Evolutionary conservation across 106 monocot genomes (phyloP).

Genomic region (Allium sativum): DNA sequence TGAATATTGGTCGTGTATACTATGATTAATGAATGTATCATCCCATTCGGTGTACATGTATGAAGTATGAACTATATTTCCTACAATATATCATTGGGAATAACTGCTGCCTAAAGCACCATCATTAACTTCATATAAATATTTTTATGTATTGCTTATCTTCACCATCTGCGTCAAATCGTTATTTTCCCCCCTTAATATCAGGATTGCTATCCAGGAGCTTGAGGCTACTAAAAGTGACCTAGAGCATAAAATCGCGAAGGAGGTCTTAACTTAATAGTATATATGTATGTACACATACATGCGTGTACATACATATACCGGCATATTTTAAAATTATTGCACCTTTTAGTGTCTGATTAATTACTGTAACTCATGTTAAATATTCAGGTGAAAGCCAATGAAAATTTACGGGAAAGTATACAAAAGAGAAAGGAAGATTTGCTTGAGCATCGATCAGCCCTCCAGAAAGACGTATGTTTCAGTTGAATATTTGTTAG

Average conservation of each 20-base stretch:
- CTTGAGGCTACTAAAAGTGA: conserved; percentile 69
- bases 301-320: background rate
- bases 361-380: conserved; percentile 1
- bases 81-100: too few species aligned
- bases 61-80: too few species aligned
- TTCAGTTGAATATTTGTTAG: conserved; percentile 4
- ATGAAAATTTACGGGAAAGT: conserved; percentile 46
- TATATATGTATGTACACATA: background rate
- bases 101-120: too few species aligned
- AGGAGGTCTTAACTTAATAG: conserved; percentile 47
- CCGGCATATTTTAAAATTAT: too few species aligned
- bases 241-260: conserved; percentile 53
- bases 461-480: conserved; percentile 83
- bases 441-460: conserved; percentile 45
- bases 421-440: conserved; percentile 55
- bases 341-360: background rate
- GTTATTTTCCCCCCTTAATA: conserved; percentile 2
- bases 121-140: too few species aligned
- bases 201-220: conserved; percentile 44
- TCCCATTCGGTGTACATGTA: too few species aligned
- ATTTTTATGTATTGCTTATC: too few species aligned
- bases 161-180: too few species aligned
- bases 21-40: too few species aligned
- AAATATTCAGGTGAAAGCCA: conserved; percentile 58
- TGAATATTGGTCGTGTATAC: too few species aligned